These are phyloP conservation scores for Dioszegia hungarica DNA, from an alignment of 768 basidiomycete species.

Conservation along the genomic window DNA sequence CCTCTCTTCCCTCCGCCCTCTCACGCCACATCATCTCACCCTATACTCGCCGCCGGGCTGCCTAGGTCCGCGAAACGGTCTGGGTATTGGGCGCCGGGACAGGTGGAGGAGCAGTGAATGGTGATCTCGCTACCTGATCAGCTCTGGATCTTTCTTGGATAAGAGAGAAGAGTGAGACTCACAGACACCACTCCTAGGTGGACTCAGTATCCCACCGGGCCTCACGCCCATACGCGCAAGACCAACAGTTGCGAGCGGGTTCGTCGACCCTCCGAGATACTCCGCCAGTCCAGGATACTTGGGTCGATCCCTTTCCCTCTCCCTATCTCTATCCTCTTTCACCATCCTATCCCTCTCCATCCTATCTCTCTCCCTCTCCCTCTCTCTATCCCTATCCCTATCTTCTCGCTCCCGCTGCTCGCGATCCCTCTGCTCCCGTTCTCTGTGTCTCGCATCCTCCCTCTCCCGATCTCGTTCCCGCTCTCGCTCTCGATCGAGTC, in stretches of 20 bases:
- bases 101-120: neutral
- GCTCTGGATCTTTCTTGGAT: neutral
- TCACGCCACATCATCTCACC: too few relatives aligned
- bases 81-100: neutral
- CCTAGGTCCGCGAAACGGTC: neutral
- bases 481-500: neutral
- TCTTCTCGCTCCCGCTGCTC: too few relatives aligned
- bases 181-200: neutral
- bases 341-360: neutral
- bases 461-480: neutral
- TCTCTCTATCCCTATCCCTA: too few relatives aligned
- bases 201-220: neutral
- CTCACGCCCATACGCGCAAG: neutral
- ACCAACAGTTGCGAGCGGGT: neutral
- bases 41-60: too few relatives aligned
- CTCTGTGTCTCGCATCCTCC: too few relatives aligned
- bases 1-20: neutral
- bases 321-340: too few relatives aligned
- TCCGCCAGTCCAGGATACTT: constrained; percentile 22
- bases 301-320: constrained; percentile 3
- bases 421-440: too few relatives aligned
- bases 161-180: neutral
- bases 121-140: neutral
- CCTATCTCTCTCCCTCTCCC: neutral
- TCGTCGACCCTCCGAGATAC: constrained; percentile 11